Evolutionary conservation across 2,329 filamentous ascomycete species (phyloP).

Genomic region (Fusarium sp.): DNA sequence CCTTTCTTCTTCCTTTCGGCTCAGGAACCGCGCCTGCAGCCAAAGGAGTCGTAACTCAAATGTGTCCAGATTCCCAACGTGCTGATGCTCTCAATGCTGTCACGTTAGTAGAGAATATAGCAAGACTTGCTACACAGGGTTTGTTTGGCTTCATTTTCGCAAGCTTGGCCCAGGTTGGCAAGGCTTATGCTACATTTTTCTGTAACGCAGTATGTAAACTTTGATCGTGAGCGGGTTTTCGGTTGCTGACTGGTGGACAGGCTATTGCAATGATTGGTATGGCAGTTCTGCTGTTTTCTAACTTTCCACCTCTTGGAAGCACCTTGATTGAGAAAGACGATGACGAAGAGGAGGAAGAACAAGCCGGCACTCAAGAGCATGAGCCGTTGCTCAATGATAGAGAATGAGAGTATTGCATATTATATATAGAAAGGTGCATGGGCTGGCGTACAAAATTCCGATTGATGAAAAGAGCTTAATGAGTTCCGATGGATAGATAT

Average conservation of each 20-base stretch:
- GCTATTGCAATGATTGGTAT: slow-evolving; percentile 62
- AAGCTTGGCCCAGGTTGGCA: slow-evolving; percentile 68
- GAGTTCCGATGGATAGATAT: too few relatives aligned
- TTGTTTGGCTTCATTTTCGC: slow-evolving; percentile 76
- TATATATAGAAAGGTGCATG: neutral
- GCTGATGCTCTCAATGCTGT: slow-evolving; percentile 76
- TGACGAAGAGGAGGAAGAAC: slow-evolving; percentile 5
- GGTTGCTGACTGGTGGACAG: slow-evolving; percentile 46
- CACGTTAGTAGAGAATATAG: slow-evolving; percentile 76
- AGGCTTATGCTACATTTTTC: slow-evolving; percentile 72
- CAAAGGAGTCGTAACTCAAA: slow-evolving; percentile 78
- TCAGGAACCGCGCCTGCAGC: slow-evolving; percentile 76
- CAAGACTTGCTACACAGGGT: slow-evolving; percentile 70
- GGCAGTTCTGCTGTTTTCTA: slow-evolving; percentile 55
- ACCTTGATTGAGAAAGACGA: slow-evolving; percentile 46
- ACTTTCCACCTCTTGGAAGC: slow-evolving; percentile 56
- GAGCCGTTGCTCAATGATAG: slow-evolving; percentile 1
- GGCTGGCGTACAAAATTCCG: neutral
- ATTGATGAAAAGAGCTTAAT: neutral
- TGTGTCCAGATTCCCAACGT: slow-evolving; percentile 71
- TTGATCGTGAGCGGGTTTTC: accelerated
- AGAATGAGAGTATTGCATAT: neutral
- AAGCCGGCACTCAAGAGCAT: neutral
- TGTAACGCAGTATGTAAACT: slow-evolving; percentile 67
- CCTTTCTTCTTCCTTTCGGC: slow-evolving; percentile 72